Evolutionary conservation across 2,329 filamentous ascomycete genomes (phyloP), one percentile per base, ranked within the genome.

Genomic region (Huntiella bhutanensis): DNA sequence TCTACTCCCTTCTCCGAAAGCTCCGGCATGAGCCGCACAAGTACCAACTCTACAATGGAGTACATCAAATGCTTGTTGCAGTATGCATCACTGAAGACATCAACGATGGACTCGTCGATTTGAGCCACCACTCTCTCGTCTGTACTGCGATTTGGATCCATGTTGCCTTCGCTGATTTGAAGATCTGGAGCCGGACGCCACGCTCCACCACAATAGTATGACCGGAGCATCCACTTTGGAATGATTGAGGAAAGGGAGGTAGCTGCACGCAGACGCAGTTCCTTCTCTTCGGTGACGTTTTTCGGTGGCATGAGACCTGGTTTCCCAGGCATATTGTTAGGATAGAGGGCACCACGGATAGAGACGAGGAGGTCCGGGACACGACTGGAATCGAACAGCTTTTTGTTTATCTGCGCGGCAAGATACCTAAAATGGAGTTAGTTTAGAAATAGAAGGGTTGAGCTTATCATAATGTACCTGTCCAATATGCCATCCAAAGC

Each of bases 51-150:
- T 33, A 96, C 64, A 41, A 91, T 68, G 39, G 75, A 70, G 57
- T 93, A 94, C 54, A 94, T 66, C 32, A 96, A 65, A 63, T 95
- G 86, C 64, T 87, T 92, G 63, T 98, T 98, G 62, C 86, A 80
- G 63, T 94, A 94, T 44, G 72, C 68, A 61, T 95, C 86, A 12
- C 73, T 74, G 53, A 94, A 79, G 34, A 87, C 67, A 54, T 81
- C 75, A 41, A 96, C 67, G 40, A 86, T 65, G 19, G 72, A 63
- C 51, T 69, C 64, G 56, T 78, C 74, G 52, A 84, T 70, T 54
- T 79, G 71, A 50, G 64, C 60, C 39, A 75, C 61, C 49, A 76
- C 63, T 51, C 65, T 62, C 45, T 72, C 64, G 16, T 70, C 64
- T 45, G 64, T 59, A 41, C 58, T 58, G 33, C 55, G 52, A 34